These are phyloP conservation scores for Diplodia seriata DNA, from an alignment of 2,329 filamentous ascomycete species.

Conservation along the genomic window DNA sequence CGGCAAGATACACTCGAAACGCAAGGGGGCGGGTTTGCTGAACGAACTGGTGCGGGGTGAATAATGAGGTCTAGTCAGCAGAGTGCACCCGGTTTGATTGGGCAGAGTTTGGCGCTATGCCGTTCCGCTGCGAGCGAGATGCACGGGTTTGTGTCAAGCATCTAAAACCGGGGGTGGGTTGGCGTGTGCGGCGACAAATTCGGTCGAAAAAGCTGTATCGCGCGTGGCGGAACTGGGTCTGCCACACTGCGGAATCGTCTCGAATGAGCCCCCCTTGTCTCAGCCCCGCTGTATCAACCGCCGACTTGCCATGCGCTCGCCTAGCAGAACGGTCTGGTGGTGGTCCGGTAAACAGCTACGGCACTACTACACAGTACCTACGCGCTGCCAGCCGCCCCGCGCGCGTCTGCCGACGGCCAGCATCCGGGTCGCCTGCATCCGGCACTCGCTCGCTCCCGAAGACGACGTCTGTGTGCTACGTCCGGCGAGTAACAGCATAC, in stretches of 20 bases:
- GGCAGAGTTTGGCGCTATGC: no score
- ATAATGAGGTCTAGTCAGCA: no score
- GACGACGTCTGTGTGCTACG: constrained; percentile 4
- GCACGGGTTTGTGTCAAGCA: no score
- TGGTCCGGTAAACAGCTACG: constrained; percentile 19
- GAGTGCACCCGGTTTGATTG: no score
- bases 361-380: constrained; percentile 1
- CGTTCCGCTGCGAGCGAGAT: no score
- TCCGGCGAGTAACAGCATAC: constrained; percentile 9
- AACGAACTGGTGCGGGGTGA: no score
- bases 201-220: no score
- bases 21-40: neutral
- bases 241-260: constrained; percentile 20
- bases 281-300: constrained; percentile 14
- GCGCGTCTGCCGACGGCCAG: constrained; percentile 7
- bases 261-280: constrained; percentile 15
- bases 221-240: no score
- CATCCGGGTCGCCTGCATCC: constrained; percentile 15
- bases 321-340: neutral
- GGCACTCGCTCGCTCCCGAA: constrained; percentile 25
- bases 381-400: neutral
- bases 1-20: neutral
- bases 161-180: no score
- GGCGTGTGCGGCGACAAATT: no score
- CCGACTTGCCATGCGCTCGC: constrained; percentile 3